Base-by-base conservation (phyloP, 2,329 filamentous ascomycete genomes). In the Lojkania enalia region DNA sequence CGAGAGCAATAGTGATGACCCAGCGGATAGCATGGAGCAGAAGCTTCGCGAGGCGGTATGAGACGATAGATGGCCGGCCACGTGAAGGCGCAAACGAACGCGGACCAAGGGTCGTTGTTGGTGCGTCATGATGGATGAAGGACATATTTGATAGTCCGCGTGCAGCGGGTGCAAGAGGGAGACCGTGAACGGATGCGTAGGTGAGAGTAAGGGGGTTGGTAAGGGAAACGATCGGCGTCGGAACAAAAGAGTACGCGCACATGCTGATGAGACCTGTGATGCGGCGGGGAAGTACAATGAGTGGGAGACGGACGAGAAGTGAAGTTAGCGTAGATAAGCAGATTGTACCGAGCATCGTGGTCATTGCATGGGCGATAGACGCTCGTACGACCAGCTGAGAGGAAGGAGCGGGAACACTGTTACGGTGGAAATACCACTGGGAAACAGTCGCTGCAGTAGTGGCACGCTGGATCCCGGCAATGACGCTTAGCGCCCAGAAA, bases 381-480 rank as follows among this genome's bases (percentile, higher is more conserved):
- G 91, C 92, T 49, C 82, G 77, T 19, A 97, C 90, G 36, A 97
- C 86, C 43, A 91, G 86, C 44, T 80, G 78, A 1, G 90, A 91
- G 0, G 88, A 84, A 2, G 90, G 85, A 6, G 86, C 78, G 4
- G 92, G 90, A 9, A 85, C 81, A 3, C 85, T 84, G 58, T 95
- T 87, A 51, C 94, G 89, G 70, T 97, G 92, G 70, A 97, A 99
- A 71, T 99, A 99, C 94, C 94, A 99, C 70, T 99, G 94, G 30
- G 90, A 95, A 18, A 97, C 92, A 0, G 92, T 96, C 9, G 94
- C 94, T 18, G 90, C 92, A 12, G 92, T 96, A 13, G 91, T 94
- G 16, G 89, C 86, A 46, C 94, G 85, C 68, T 99, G 92, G 16
- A 97, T 81, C 14, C 90, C 90, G 45, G 90, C 86, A 64, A 95